Base-by-base conservation (phyloP, 345 rosid genomes). In the Stellera chamaejasme region DNA sequence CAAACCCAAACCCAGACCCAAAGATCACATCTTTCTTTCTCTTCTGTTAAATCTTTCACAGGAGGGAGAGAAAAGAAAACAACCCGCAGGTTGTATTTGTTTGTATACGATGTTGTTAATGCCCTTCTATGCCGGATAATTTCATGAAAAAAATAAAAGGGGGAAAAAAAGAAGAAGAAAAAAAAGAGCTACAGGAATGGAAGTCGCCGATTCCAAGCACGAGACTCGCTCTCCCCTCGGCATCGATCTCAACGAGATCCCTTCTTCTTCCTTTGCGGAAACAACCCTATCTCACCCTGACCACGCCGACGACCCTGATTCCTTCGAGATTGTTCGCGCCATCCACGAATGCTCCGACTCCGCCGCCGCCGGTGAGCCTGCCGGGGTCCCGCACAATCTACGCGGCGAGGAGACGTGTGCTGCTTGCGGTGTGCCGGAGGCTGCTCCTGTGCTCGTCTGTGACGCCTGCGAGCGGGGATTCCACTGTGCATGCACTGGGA, bases 181-280 rank as follows among this genome's bases (percentile, higher is more conserved):
- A 32, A 32, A 32, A 32, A 32, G 9, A 32, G 7, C 39, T 5
- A 19, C 23, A 32, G 39, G 9, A 32, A 32, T 78, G 83, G 83
- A 72, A 62, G 74, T 59, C 66, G 43, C 59, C 13, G 64, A 59
- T 23, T 52, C 67, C 42, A 56, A 16, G 49, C 64, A 58, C 46
- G 87, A 74, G 53, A 66, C 65, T 68, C 96, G 90, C 61, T 81
- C 93, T 13, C 82, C 80, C 46, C 84, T 86, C 44, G 84, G 72
- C 48, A 88, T 88, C 82, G 96, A 92, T 85, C 98, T 92, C 73
- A 92, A 92, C 72, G 96, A 92, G 93, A 86, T 88, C 80, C 98
- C 98, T 45, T 45, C 83, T 67, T 68, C 81, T 26, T 70, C 80
- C 27, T 58, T 45, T 26, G 11, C 53, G 1, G 59, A 46, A 53